Percentiles rank a stretch among this genome's conserved stretches.
phyloP scores from a whole-genome alignment of 257 asterid species.

The Lithospermum erythrorhizon region DNA sequence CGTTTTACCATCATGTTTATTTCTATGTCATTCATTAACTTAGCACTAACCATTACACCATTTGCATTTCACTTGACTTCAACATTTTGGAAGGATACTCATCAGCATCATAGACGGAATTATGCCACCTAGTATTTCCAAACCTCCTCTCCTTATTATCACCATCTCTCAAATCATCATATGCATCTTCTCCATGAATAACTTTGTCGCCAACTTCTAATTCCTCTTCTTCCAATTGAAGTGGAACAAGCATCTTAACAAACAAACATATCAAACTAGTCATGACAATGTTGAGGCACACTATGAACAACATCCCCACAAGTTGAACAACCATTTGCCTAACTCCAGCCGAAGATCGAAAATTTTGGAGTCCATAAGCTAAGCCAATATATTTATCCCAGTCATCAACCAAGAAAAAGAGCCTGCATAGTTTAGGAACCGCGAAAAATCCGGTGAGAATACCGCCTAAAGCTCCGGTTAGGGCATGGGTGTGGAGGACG shows the following conservation, averaged over 20 bases:
- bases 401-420: conserved; percentile 29
- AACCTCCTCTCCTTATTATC: conserved; percentile 18
- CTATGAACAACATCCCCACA: conserved; percentile 25
- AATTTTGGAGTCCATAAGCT: conserved; percentile 30
- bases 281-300: conserved; percentile 24
- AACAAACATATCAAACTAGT: conserved; percentile 35
- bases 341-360: conserved; percentile 23
- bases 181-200: conserved; percentile 41
- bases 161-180: conserved; percentile 16
- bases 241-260: conserved; percentile 28
- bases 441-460: conserved; percentile 34
- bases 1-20: too few species aligned
- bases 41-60: conserved; percentile 15
- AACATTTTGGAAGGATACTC: conserved; percentile 33
- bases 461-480: conserved; percentile 39
- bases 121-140: conserved; percentile 20
- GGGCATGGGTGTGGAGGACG: conserved; percentile 46
- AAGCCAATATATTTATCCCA: conserved; percentile 40
- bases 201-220: conserved; percentile 26
- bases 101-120: conserved; percentile 33
- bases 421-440: conserved; percentile 27
- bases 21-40: too few species aligned
- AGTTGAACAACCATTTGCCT: conserved; percentile 35
- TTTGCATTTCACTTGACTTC: conserved; percentile 21
- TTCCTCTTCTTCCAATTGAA: conserved; percentile 31